Conservation (phyloP, 2,329 filamentous ascomycete species). For the Alternaria tenuissima region DNA sequence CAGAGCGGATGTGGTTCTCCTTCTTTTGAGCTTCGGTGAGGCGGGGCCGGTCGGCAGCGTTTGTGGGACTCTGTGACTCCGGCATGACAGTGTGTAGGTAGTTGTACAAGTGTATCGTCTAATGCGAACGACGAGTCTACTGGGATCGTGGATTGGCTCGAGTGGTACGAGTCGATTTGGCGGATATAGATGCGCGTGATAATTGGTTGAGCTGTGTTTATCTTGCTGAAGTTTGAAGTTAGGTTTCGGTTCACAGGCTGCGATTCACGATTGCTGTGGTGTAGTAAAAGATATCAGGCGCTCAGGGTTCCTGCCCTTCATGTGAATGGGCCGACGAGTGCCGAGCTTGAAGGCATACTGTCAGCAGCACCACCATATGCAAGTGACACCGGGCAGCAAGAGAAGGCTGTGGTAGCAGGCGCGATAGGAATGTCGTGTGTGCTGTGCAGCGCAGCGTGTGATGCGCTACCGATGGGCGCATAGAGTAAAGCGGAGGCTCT, state of each 20-base stretch:
- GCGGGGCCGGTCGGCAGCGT: constrained; percentile 64
- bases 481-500: background rate
- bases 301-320: constrained; percentile 2
- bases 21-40: constrained; percentile 76
- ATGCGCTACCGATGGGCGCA: background rate
- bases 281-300: background rate
- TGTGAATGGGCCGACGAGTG: constrained; percentile 12
- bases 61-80: constrained; percentile 39
- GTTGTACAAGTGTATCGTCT: constrained; percentile 1
- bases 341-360: constrained; percentile 10
- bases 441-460: background rate
- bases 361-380: background rate
- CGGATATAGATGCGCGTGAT: background rate
- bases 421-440: background rate
- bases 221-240: background rate
- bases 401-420: background rate
- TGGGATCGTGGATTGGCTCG: constrained; percentile 4
- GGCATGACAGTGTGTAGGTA: constrained; percentile 26
- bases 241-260: background rate
- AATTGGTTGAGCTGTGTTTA: background rate
- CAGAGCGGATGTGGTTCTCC: constrained; percentile 75
- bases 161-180: background rate
- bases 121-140: background rate
- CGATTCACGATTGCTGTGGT: background rate
- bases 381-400: background rate